These are phyloP conservation scores for Dictyophora rubrovolvata DNA, from an alignment of 768 basidiomycete species.

Conservation along the genomic window DNA sequence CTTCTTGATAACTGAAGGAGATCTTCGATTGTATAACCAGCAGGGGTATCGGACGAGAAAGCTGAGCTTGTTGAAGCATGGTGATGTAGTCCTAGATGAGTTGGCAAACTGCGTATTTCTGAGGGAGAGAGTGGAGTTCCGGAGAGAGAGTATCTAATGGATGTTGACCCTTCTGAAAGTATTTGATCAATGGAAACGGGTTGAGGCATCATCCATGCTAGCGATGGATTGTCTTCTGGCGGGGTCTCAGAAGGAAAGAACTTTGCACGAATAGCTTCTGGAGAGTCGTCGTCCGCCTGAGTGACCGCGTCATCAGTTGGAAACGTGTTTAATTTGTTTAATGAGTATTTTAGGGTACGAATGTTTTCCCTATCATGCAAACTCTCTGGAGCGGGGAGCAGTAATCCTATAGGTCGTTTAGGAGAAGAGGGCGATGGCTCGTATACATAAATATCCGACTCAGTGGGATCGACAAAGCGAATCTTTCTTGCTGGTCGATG, in stretches of 20 bases:
- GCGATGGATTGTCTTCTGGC: slow-evolving; percentile 54
- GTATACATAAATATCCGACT: slow-evolving; percentile 72
- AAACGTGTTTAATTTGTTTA: neutral
- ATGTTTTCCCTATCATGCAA: slow-evolving; percentile 1
- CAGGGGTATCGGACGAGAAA: slow-evolving; percentile 39
- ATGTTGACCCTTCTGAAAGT: neutral
- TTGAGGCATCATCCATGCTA: slow-evolving; percentile 66
- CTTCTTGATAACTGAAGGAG: slow-evolving; percentile 71
- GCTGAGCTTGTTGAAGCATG: slow-evolving; percentile 48
- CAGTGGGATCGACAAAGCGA: slow-evolving; percentile 67
- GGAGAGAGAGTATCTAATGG: slow-evolving; percentile 20
- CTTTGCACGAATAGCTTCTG: slow-evolving; percentile 72
- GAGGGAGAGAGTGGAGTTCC: slow-evolving; percentile 58
- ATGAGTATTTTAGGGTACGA: neutral
- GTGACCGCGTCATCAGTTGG: slow-evolving; percentile 20
- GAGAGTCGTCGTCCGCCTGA: slow-evolving; percentile 55
- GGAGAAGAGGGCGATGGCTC: slow-evolving; percentile 76
- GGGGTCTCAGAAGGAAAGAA: slow-evolving; percentile 61
- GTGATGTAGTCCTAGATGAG: slow-evolving; percentile 84
- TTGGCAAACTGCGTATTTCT: slow-evolving; percentile 52
- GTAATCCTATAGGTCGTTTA: slow-evolving; percentile 39
- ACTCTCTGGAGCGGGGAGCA: slow-evolving; percentile 36
- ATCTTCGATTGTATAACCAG: slow-evolving; percentile 85
- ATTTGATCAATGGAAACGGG: slow-evolving; percentile 5
- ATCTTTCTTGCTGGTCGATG: slow-evolving; percentile 30